Conservation (phyloP, 2,329 filamentous ascomycete genomes). For the Allantophomopsis cytisporea region DNA sequence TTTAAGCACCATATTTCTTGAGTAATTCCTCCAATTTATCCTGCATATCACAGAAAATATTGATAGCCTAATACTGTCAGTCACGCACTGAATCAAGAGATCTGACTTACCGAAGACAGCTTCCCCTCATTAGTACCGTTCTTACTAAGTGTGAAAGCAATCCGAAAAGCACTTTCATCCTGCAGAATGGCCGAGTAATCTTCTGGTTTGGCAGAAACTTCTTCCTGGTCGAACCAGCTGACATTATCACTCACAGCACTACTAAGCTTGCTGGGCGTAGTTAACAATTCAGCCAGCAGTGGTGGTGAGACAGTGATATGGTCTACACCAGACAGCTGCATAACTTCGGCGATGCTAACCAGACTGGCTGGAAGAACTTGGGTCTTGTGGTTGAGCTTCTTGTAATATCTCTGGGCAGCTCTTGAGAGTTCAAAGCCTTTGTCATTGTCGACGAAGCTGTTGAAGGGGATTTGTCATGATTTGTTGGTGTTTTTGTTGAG, state of each 20-base stretch:
- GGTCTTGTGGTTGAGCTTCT: conserved; percentile 25
- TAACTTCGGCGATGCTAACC: conserved; percentile 42
- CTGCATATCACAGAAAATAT: conserved; percentile 43
- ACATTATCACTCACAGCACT: too few relatives aligned
- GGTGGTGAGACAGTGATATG: conserved; percentile 44
- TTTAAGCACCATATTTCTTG: neutral
- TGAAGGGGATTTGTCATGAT: conserved; percentile 17
- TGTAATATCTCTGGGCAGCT: conserved; percentile 37
- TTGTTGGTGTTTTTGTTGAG: too few relatives aligned
- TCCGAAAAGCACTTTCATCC: conserved; percentile 32
- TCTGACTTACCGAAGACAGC: too few relatives aligned
- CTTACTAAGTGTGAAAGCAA: conserved; percentile 33
- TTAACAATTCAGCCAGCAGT: conserved; percentile 31
- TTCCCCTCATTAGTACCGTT: conserved; percentile 22
- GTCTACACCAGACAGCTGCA: conserved; percentile 39
- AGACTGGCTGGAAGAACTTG: conserved; percentile 42
- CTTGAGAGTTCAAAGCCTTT: conserved; percentile 24
- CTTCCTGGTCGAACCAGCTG: conserved; percentile 7
- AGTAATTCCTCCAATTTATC: conserved; percentile 29
- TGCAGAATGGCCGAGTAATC: conserved; percentile 5
- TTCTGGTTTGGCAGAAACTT: conserved; percentile 9
- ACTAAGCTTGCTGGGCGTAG: too few relatives aligned
- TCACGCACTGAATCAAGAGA: too few relatives aligned
- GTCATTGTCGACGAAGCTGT: conserved; percentile 22
- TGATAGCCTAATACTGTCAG: conserved; percentile 26